Evolutionary conservation across 345 rosid genomes (phyloP), one percentile per base, ranked within the genome.

Genomic region (Raphanus raphanistrum): DNA sequence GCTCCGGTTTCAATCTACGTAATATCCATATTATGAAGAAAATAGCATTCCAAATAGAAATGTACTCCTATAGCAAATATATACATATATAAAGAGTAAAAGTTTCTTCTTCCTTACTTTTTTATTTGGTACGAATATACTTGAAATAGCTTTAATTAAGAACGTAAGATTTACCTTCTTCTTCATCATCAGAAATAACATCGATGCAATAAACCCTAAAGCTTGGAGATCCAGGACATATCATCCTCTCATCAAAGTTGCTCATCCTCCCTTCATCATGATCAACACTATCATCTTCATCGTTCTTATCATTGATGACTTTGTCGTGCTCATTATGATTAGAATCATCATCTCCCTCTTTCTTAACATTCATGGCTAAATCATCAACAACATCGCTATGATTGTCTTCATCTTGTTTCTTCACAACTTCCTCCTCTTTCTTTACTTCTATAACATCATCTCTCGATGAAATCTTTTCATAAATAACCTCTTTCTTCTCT

Each of bases 181-280:
- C 77, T 7, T 75, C 76, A 36, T 33, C 48, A 33, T 17, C 64
- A 61, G 76, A 63, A 50, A 76, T 12, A 61, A 77, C 73, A 55
- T 84, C 68, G 3, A 70, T 36, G 74, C 84, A 85, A 74, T 85
- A 85, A 58, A 85, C 81, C 68, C 82, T 82, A 81, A 85, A 85
- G 77, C 85, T 83, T 25, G 85, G 85, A 57, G 88, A 85, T 52
- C 76, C 82, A 31, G 84, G 81, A 60, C 71, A 78, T 26, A 71
- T 65, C 74, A 72, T 68, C 25, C 63, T 58, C 48, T 76, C 84
- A 27, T 75, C 84, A 2, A 79, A 38, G 45, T 65, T 63, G 36
- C 61, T 69, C 41, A 72, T 41, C 21, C 43, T 52, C 58, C 64
- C 73, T 63, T 68, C 78, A 10, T 65, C 55, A 63, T 75, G 71